Evolutionary conservation across 2,329 filamentous ascomycete species (phyloP).

Genomic region (Trichoderma lentiforme): DNA sequence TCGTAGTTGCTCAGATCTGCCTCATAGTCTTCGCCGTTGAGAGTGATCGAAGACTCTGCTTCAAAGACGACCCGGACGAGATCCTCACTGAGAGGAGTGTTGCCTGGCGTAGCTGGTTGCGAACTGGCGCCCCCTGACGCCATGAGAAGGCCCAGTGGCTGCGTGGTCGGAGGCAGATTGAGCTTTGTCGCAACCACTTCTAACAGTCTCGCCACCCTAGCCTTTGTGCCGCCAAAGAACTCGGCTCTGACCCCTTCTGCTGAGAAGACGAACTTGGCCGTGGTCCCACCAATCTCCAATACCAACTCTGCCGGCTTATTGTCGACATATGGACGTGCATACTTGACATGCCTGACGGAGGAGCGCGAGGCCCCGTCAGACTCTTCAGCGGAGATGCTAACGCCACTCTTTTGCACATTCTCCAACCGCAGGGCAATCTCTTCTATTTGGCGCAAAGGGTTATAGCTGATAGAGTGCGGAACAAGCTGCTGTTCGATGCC

Average conservation of each 20-base stretch:
- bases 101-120: slow-evolving; percentile 63
- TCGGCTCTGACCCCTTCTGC: slow-evolving; percentile 51
- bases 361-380: slow-evolving; percentile 22
- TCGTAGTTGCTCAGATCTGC: slow-evolving; percentile 20
- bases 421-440: slow-evolving; percentile 81
- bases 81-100: slow-evolving; percentile 67
- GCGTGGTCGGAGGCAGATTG: slow-evolving; percentile 58
- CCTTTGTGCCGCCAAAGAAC: slow-evolving; percentile 69
- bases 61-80: slow-evolving; percentile 64
- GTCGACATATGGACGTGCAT: slow-evolving; percentile 84
- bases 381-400: slow-evolving; percentile 59
- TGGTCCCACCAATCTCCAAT: slow-evolving; percentile 72
- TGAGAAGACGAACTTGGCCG: slow-evolving; percentile 54
- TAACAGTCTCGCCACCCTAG: slow-evolving; percentile 68
- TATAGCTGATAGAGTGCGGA: slow-evolving; percentile 71
- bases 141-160: slow-evolving; percentile 66
- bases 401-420: slow-evolving; percentile 83
- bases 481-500: slow-evolving; percentile 86
- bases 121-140: slow-evolving; percentile 58
- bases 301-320: slow-evolving; percentile 69
- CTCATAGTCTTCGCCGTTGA: slow-evolving; percentile 54
- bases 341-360: slow-evolving; percentile 61
- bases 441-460: slow-evolving; percentile 61
- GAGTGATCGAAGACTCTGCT: slow-evolving; percentile 53
- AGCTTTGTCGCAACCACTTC: slow-evolving; percentile 81